Base-by-base conservation (phyloP, 1,139 yeast genomes). In the Sugiyamaella sp. region DNA sequence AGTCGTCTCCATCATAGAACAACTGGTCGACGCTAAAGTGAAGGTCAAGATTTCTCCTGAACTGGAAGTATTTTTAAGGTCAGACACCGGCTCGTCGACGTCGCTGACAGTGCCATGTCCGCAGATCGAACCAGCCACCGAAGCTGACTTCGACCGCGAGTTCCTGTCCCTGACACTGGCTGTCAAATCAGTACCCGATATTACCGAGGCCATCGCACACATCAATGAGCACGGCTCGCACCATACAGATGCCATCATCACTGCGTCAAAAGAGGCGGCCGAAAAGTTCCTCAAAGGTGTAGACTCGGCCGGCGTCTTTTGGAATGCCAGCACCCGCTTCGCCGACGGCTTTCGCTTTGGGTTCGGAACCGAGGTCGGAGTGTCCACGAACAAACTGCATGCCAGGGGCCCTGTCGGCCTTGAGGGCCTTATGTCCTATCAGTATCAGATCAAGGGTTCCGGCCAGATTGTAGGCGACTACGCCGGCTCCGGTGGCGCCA, bases 321-420 rank as follows among this genome's bases (percentile, higher is more conserved):
- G 98, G 97, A 95, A 95, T 68, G 91, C 96, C 50, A 87, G 96
- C 8, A 89, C 98, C 1, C 79, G 99, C 67, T 95, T 95, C 73
- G 98, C 99, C 8, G 99, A 95, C 72, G 99, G 99, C 1, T 93
- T 89, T 77, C 81, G 99, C 68, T 95, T 90, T 67, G 99, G 99
- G 0, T 93, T 95, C 68, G 99, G 99, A 51, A 86, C 99, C 6
- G 99, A 95, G 71, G 99, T 95, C 25, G 99, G 99, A 39, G 91
- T 95, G 57, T 86, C 96, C 56, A 95, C 99, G 46, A 90, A 91
- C 68, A 93, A 93, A 70, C 89, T 95, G 61, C 99, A 95, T 68
- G 97, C 99, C 12, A 81, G 99, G 65, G 99, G 99, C 0, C 99
- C 99, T 10, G 98, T 95, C 35, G 99, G 99, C 1, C 79, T 95